Conservation (phyloP, 495 filamentous ascomycete genomes). For the Tuber microsphaerosporum region DNA sequence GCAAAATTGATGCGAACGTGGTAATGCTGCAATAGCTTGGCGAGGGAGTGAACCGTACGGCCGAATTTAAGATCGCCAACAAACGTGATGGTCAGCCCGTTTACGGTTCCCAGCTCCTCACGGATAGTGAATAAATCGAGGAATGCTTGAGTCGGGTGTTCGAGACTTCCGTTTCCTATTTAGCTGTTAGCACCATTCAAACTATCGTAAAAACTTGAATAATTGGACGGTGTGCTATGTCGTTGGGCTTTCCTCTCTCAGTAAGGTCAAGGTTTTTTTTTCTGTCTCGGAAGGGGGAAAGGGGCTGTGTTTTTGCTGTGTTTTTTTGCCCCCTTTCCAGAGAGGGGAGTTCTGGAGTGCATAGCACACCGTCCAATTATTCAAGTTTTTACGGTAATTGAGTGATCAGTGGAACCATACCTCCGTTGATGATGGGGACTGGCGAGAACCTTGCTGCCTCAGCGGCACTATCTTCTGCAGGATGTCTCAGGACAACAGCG, state of each 20-base stretch:
- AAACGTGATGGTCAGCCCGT: conserved; percentile 91
- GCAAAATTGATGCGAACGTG: conserved; percentile 88
- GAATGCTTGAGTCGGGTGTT: conserved; percentile 97
- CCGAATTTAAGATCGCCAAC: conserved; percentile 87
- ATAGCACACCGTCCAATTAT: too few species aligned
- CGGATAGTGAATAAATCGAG: conserved; percentile 98
- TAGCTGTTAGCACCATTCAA: conserved; percentile 12
- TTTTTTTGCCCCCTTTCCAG: too few species aligned
- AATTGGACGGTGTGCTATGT: too few species aligned
- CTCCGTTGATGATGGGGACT: conserved; percentile 92
- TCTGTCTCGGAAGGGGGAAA: too few species aligned
- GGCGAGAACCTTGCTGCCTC: conserved; percentile 76
- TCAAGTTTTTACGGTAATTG: neutral
- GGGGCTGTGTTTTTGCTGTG: too few species aligned
- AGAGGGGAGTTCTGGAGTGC: too few species aligned
- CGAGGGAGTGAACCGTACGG: conserved; percentile 85
- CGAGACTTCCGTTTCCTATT: conserved; percentile 68
- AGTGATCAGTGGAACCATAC: conserved; percentile 40
- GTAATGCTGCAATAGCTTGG: conserved; percentile 89
- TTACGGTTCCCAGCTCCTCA: conserved; percentile 90
- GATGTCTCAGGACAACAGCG: conserved; percentile 88
- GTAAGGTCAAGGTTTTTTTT: too few species aligned
- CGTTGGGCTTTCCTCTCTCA: too few species aligned
- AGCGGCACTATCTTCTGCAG: conserved; percentile 66
- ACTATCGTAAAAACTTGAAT: too few species aligned